Evolutionary conservation across 1,139 yeast species (phyloP).

Genomic region (Suhomyces coccinellae): DNA sequence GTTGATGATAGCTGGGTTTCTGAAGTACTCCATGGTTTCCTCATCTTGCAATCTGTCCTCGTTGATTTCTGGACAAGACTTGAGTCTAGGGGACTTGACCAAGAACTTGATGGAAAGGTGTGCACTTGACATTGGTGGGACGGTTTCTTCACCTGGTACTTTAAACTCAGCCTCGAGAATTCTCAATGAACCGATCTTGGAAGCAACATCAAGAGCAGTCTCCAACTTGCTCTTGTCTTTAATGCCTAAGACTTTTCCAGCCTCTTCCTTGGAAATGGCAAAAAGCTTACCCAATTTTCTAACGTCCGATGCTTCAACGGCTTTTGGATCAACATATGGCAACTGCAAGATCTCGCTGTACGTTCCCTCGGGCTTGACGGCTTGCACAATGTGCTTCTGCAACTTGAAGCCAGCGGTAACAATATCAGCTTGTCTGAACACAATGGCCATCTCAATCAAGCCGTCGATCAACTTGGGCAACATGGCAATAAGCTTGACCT

Average conservation of each 20-base stretch:
- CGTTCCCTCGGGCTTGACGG: slow-evolving; percentile 58
- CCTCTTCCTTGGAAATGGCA: slow-evolving; percentile 55
- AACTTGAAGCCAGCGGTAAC: slow-evolving; percentile 63
- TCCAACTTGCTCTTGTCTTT: slow-evolving; percentile 45
- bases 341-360: slow-evolving; percentile 74
- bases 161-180: slow-evolving; percentile 71
- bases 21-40: slow-evolving; percentile 63
- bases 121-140: slow-evolving; percentile 74
- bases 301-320: slow-evolving; percentile 45
- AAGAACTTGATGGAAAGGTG: slow-evolving; percentile 76
- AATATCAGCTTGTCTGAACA: slow-evolving; percentile 72
- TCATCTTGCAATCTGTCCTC: slow-evolving; percentile 40
- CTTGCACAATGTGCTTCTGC: slow-evolving; percentile 75
- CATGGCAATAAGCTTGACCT: slow-evolving; percentile 58
- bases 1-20: slow-evolving; percentile 70
- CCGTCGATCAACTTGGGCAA: slow-evolving; percentile 72
- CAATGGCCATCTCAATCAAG: slow-evolving; percentile 75
- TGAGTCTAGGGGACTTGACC: slow-evolving; percentile 68
- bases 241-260: slow-evolving; percentile 58
- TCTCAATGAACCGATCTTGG: slow-evolving; percentile 67
- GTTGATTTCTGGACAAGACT: slow-evolving; percentile 53
- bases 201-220: slow-evolving; percentile 59
- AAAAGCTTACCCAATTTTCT: slow-evolving; percentile 68
- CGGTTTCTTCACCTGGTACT: slow-evolving; percentile 83
- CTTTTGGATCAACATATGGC: slow-evolving; percentile 61